Conservation (phyloP, 805 yeast species). For the Brettanomyces anomalus region DNA sequence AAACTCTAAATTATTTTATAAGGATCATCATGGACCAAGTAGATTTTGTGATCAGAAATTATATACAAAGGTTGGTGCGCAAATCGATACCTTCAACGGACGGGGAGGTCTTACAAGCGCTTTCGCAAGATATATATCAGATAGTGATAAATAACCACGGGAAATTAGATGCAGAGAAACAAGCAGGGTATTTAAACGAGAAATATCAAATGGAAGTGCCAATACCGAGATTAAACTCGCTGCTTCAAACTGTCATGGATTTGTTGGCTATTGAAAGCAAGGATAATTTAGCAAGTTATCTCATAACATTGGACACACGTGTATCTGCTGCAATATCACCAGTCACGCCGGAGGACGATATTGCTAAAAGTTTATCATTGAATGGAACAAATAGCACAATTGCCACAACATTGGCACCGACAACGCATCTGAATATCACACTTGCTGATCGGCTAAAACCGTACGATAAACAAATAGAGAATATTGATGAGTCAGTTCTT, state of each 20-base stretch:
- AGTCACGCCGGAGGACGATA: background rate
- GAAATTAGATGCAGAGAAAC: too few species aligned
- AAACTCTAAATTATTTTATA: too few species aligned
- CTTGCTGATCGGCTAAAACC: background rate
- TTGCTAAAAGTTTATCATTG: too few species aligned
- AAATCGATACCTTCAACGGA: conserved; percentile 3
- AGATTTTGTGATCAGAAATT: conserved; percentile 14
- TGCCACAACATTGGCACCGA: background rate
- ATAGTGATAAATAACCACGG: too few species aligned
- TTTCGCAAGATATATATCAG: too few species aligned
- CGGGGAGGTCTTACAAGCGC: background rate
- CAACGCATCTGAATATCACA: background rate
- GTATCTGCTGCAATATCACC: background rate
- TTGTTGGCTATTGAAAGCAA: conserved; percentile 8
- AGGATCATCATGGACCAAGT: conserved; percentile 12
- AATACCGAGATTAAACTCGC: too few species aligned
- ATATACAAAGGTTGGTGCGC: conserved; percentile 13
- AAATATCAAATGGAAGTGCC: too few species aligned
- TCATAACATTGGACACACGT: conserved; percentile 13
- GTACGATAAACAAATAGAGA: background rate
- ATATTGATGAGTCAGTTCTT: conserved; percentile 27
- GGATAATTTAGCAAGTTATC: conserved; percentile 15
- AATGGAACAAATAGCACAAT: background rate
- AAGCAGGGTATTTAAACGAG: too few species aligned
- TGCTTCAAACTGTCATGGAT: conserved; percentile 13